Evolutionary conservation across 2,329 filamentous ascomycete species (phyloP).

Genomic region (Blastomyces gilchristii): DNA sequence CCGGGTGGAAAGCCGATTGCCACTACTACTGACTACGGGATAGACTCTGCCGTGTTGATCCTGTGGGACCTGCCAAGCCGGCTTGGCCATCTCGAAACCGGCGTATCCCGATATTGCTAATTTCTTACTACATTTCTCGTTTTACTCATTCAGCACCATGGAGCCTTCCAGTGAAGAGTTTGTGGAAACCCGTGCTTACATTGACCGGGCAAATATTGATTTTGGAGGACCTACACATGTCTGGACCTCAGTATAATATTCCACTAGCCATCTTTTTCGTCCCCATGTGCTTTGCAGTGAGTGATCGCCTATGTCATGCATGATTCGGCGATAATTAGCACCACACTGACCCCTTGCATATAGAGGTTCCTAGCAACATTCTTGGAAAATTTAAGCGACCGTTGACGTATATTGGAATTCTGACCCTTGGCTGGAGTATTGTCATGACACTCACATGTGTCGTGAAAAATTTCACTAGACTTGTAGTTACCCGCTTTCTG

Average conservation of each 20-base stretch:
- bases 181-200: slow-evolving; percentile 9
- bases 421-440: slow-evolving; percentile 26
- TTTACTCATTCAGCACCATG: slow-evolving; percentile 2
- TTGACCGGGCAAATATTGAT: slow-evolving; percentile 22
- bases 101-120: not conserved
- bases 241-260: slow-evolving; percentile 57
- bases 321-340: not conserved
- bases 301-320: slow-evolving; percentile 55
- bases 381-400: slow-evolving; percentile 28
- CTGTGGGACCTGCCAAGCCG: not conserved
- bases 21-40: too few species aligned
- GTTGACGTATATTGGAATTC: slow-evolving; percentile 33
- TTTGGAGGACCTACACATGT: slow-evolving; percentile 51
- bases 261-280: slow-evolving; percentile 78
- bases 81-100: not conserved
- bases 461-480: slow-evolving; percentile 29
- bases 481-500: slow-evolving; percentile 29
- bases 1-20: too few species aligned
- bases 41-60: not conserved
- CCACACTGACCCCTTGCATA: slow-evolving; percentile 22
- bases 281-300: slow-evolving; percentile 64
- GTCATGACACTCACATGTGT: slow-evolving; percentile 33
- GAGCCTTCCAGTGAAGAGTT: slow-evolving; percentile 1
- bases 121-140: not conserved
- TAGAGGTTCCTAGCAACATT: slow-evolving; percentile 22